Evolutionary conservation across 2,329 filamentous ascomycete genomes (phyloP).

Genomic region (Aureobasidium zeae): DNA sequence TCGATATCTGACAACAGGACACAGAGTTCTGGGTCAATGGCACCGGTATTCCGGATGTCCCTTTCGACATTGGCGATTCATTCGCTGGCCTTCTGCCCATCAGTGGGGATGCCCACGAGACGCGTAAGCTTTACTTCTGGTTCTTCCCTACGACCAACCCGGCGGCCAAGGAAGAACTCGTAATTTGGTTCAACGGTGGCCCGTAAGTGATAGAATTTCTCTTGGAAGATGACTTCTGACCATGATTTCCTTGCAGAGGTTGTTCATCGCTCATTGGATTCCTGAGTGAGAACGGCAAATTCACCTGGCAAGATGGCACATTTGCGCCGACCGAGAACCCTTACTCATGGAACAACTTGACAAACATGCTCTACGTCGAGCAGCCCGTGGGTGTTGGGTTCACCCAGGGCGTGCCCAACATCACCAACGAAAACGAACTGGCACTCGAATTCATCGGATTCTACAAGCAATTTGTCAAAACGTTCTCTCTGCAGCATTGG

Average conservation of each 20-base stretch:
- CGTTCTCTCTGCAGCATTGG: conserved; percentile 41
- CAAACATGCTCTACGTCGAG: conserved; percentile 63
- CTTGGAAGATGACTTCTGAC: too few species aligned
- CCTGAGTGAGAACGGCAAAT: conserved; percentile 36
- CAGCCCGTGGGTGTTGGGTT: conserved; percentile 25
- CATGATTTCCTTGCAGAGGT: too few species aligned
- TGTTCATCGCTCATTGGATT: conserved; percentile 37
- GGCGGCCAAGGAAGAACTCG: conserved; percentile 33
- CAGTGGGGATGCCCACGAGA: conserved; percentile 16
- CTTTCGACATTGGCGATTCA: conserved; percentile 37
- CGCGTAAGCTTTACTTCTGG: conserved; percentile 39
- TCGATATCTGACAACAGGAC: background rate
- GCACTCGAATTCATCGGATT: conserved; percentile 36
- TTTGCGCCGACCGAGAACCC: conserved; percentile 35
- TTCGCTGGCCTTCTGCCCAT: conserved; percentile 32
- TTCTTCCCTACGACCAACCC: conserved; percentile 41
- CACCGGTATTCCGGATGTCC: conserved; percentile 28
- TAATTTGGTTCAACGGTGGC: conserved; percentile 32
- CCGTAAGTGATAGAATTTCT: too few species aligned
- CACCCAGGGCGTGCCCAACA: conserved; percentile 22
- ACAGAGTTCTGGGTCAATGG: conserved; percentile 24
- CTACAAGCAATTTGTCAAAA: conserved; percentile 43
- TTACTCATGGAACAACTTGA: conserved; percentile 50
- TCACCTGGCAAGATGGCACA: conserved; percentile 37
- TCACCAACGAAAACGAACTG: conserved; percentile 33